These are phyloP conservation scores for Neofusicoccum sp. DNA, from an alignment of 2,329 filamentous ascomycete genomes.

Conservation along the genomic window DNA sequence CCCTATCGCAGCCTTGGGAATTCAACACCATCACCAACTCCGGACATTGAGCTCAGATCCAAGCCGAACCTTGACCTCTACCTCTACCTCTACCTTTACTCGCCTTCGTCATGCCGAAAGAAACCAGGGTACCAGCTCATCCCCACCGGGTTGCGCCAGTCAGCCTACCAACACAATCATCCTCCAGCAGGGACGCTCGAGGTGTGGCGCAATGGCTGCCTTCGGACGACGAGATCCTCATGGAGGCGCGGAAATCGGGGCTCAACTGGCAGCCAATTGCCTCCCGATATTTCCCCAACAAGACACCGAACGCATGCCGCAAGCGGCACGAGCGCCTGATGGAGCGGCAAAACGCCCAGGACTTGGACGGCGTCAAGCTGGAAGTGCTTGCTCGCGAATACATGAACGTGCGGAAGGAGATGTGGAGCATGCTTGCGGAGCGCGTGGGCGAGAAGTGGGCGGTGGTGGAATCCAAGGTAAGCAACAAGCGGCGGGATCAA, in stretches of 20 bases:
- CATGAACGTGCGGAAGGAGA: conserved; percentile 76
- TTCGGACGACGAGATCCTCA: conserved; percentile 73
- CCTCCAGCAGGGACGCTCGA: conserved; percentile 29
- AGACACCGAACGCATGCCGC: conserved; percentile 80
- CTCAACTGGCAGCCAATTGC: conserved; percentile 86
- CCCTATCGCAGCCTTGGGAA: neutral
- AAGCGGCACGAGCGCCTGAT: conserved; percentile 86
- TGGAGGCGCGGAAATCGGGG: conserved; percentile 71
- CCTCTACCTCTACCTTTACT: neutral
- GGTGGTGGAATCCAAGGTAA: conserved; percentile 81
- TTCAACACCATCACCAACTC: neutral
- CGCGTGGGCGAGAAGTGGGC: conserved; percentile 58
- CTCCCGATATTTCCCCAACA: conserved; percentile 72
- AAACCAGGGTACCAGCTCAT: conserved; percentile 36
- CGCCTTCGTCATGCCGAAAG: conserved; percentile 46
- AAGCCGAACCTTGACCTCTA: neutral
- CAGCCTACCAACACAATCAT: conserved; percentile 35
- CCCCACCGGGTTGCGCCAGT: conserved; percentile 34
- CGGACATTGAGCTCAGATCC: neutral
- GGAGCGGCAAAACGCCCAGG: conserved; percentile 71
- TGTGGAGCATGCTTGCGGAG: conserved; percentile 77
- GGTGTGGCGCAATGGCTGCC: conserved; percentile 64
- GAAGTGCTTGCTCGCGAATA: conserved; percentile 77
- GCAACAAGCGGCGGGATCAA: conserved; percentile 39
- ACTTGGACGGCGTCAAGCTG: conserved; percentile 77